Evolutionary conservation across 177 flowering plant species (phyloP), one percentile per base, ranked within the genome.

Genomic region (Vitis hybrid): DNA sequence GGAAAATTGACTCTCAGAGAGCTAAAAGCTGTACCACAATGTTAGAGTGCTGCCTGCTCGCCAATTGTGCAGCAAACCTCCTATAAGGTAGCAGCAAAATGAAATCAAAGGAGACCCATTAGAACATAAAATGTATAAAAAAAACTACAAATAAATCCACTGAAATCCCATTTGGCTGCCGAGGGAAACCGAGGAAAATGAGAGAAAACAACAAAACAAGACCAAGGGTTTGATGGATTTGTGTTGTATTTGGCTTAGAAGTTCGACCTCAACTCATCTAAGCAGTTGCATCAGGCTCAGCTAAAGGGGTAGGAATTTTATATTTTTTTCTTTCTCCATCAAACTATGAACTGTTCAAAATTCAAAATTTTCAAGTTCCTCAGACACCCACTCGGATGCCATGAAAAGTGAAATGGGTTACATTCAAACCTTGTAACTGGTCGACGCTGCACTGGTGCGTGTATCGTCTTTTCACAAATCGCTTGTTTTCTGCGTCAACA

Each of bases 391-490:
- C 45, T 7, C 45, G 8, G 45, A 39, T 1, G 1, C 45, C 45
- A 39, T 39, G 45, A 39, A 39, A 39, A 39, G 45, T 39, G 45
- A 39, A 39, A 39, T 7, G 45, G 45, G 45, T 7, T 39, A 1
- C 8, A 39, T 39, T 39, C 72, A 13, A 75, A 85, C 88, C 88
- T 83, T 52, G 87, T 82, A 62, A 82, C 55, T 22, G 86, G 85
- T 68, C 85, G 53, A 55, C 80, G 82, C 8, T 82, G 82, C 8
- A 50, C 74, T 51, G 74, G 81, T 68, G 77, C 76, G 6, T 51
- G 72, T 45, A 51, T 68, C 29, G 71, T 81, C 72, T 76, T 74
- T 33, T 78, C 81, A 60, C 65, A 78, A 2, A 66, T 53, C 26
- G 49, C 80, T 60, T 79, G 70, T 18, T 70, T 77, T 68, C 87